These are phyloP conservation scores for Crotalaria pallida DNA, from an alignment of 306 rosid species.

Conservation along the genomic window DNA sequence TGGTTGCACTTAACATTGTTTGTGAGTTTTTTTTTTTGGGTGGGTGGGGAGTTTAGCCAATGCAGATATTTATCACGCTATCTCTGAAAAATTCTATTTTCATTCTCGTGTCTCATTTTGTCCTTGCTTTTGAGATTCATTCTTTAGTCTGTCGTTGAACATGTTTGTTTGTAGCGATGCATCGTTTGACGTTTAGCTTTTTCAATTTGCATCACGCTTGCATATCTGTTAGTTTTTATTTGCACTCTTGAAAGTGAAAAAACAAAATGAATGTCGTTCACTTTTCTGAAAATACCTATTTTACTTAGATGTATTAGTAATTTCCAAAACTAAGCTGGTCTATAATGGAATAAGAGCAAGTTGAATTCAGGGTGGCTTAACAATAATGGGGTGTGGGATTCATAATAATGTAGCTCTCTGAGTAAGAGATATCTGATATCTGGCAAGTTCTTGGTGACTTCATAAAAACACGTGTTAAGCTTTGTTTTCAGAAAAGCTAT, in stretches of 20 bases:
- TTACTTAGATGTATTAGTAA: neutral
- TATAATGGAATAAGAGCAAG: neutral
- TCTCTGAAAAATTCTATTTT: neutral
- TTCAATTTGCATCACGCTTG: neutral
- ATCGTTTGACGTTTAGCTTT: neutral
- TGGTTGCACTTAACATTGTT: too few species aligned
- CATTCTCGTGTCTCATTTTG: neutral
- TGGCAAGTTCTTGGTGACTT: neutral
- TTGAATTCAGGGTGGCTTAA: neutral
- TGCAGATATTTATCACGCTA: neutral
- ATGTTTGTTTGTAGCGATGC: neutral
- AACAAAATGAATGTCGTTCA: neutral
- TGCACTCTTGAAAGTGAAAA: neutral
- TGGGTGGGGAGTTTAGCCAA: neutral
- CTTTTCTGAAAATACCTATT: neutral
- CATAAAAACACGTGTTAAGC: neutral
- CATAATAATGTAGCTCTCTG: neutral
- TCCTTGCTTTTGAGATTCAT: constrained; percentile 10
- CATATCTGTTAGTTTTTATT: neutral
- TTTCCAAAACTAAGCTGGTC: neutral
- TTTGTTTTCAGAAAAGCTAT: neutral
- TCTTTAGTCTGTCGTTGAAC: neutral
- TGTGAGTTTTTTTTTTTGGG: neutral
- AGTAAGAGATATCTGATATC: neutral
- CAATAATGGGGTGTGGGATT: neutral